Evolutionary conservation across 2,329 filamentous ascomycete species (phyloP).

Genomic region (Neonectria ditissima): DNA sequence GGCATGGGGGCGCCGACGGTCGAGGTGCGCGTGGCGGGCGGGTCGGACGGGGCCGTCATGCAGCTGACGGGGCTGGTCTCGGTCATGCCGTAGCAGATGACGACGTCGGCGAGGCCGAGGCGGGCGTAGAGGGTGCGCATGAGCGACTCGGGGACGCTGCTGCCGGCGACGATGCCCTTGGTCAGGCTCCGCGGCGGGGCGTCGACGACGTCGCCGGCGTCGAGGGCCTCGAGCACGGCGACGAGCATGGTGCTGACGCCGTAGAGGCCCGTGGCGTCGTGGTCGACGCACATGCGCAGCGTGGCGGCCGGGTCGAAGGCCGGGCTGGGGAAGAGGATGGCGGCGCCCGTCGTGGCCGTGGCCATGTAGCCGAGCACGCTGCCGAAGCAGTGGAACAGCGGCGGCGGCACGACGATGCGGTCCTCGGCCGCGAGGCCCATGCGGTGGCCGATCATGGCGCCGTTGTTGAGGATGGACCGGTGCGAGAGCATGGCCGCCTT

Average conservation of each 20-base stretch:
- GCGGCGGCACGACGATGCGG: slow-evolving; percentile 85
- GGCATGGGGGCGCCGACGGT: slow-evolving; percentile 86
- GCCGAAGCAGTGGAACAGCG: slow-evolving; percentile 92
- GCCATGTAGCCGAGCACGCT: slow-evolving; percentile 96
- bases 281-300: slow-evolving; percentile 67
- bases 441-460: slow-evolving; percentile 81
- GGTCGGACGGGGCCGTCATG: slow-evolving; percentile 86
- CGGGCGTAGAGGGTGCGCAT: slow-evolving; percentile 80
- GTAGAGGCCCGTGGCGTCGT: slow-evolving; percentile 75
- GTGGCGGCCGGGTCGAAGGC: slow-evolving; percentile 85
- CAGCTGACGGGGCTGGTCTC: slow-evolving; percentile 83
- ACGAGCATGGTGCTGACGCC: slow-evolving; percentile 95
- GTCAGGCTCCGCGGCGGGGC: slow-evolving; percentile 61
- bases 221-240: slow-evolving; percentile 84
- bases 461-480: slow-evolving; percentile 91
- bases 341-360: slow-evolving; percentile 81
- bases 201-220: slow-evolving; percentile 50
- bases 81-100: slow-evolving; percentile 97
- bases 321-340: slow-evolving; percentile 87
- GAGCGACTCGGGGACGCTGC: slow-evolving; percentile 83
- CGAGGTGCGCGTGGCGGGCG: slow-evolving; percentile 76
- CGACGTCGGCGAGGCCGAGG: slow-evolving; percentile 83
- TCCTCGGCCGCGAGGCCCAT: slow-evolving; percentile 84
- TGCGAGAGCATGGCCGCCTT: slow-evolving; percentile 94
- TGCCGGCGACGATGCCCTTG: slow-evolving; percentile 94